A percentile compares a stretch with the other conserved stretches of the same genome.
Evolutionary conservation across 2,329 filamentous ascomycete species (phyloP).

Genomic region (Trichoderma sp.): DNA sequence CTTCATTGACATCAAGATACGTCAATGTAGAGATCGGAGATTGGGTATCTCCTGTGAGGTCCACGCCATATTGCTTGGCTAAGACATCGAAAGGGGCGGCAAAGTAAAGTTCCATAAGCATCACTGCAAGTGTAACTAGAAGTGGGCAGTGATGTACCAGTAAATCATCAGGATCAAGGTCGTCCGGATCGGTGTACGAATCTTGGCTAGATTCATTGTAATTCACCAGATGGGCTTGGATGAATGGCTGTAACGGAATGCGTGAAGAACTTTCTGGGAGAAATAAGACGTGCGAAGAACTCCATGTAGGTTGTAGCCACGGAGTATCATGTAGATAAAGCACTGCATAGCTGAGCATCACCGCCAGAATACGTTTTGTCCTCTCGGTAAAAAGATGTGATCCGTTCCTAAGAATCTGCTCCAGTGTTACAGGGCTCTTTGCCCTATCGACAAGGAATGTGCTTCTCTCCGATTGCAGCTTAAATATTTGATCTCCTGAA

Average conservation of each 20-base stretch:
- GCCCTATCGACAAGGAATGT: not conserved
- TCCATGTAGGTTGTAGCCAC: not conserved
- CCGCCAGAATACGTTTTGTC: not conserved
- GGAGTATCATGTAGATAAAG: not conserved
- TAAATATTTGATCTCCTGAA: not conserved
- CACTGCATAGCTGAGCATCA: not conserved
- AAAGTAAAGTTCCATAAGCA: not conserved
- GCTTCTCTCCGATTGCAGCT: not conserved
- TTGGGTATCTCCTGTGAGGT: too few species aligned
- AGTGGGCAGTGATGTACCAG: not conserved
- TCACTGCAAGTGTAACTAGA: not conserved
- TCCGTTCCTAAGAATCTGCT: not conserved
- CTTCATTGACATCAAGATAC: not conserved
- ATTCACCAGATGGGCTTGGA: not conserved
- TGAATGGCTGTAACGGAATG: not conserved
- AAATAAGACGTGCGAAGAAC: not conserved
- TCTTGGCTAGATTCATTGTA: not conserved
- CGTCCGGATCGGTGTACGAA: not conserved
- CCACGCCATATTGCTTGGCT: not conserved
- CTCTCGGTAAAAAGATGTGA: not conserved
- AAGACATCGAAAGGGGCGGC: not conserved
- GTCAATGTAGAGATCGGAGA: not conserved
- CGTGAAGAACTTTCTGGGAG: not conserved
- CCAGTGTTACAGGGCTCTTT: not conserved
- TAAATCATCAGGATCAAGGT: not conserved